A percentile compares a stretch with the other conserved stretches of the same genome.
Evolutionary conservation across 2,329 filamentous ascomycete genomes (phyloP).

Genomic region (Pseudovirgaria hyperparasitica): DNA sequence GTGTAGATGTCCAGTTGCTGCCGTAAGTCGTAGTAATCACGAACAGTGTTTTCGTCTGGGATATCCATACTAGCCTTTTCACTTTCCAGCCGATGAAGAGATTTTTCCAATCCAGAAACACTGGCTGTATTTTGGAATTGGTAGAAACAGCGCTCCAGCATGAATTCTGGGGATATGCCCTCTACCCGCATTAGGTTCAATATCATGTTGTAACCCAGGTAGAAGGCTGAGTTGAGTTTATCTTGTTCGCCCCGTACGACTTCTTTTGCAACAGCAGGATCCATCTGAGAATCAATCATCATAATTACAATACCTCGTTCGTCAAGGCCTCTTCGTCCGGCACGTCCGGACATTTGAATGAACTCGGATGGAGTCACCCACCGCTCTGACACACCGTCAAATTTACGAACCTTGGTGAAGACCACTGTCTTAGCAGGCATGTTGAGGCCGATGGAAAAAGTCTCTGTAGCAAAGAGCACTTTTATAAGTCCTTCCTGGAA

Average conservation of each 20-base stretch:
- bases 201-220: conserved; percentile 98
- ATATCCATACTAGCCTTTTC: conserved; percentile 64
- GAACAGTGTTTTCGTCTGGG: conserved; percentile 73
- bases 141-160: conserved; percentile 97
- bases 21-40: conserved; percentile 85
- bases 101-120: conserved; percentile 68
- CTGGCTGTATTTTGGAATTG: conserved; percentile 95
- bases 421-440: conserved; percentile 99
- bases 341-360: conserved; percentile 96
- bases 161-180: conserved; percentile 95
- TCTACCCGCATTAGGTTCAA: conserved; percentile 94
- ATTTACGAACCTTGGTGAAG: conserved; percentile 95
- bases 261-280: conserved; percentile 82
- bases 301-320: conserved; percentile 98
- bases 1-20: conserved; percentile 73
- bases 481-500: conserved; percentile 98
- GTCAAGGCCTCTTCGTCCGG: conserved; percentile 91
- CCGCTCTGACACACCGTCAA: conserved; percentile 67
- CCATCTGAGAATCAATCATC: conserved; percentile 97
- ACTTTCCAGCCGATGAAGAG: conserved; percentile 62
- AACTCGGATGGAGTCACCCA: conserved; percentile 93
- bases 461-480: conserved; percentile 94
- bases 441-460: conserved; percentile 95
- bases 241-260: conserved; percentile 97
- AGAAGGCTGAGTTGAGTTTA: conserved; percentile 92